Base-by-base conservation (phyloP, 2,329 filamentous ascomycete species). In the Capronia epimyces region DNA sequence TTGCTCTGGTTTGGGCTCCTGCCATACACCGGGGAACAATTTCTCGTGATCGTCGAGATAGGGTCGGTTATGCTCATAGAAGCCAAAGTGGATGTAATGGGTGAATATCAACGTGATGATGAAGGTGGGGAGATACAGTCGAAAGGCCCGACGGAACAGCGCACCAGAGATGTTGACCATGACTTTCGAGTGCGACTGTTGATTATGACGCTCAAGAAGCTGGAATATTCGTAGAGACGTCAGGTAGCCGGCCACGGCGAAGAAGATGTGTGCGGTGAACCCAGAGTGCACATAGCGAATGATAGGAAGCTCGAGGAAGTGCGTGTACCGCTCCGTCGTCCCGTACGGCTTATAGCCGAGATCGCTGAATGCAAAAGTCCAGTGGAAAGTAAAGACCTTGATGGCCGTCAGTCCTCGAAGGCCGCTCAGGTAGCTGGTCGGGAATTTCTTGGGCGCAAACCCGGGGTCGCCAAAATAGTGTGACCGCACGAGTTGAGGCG, bases 231-330 rank as follows among this genome's bases (percentile, higher is more conserved):
- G 50, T 16, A 54, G 39, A 15, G 71, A 71, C 31, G 73, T 64
- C 24, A 73, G 67, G 49, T 74, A 75, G 46, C 71, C 72, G 7
- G 70, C 72, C 20, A 75, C 67, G 32, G 73, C 67, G 56, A 75
- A 75, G 62, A 75, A 75, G 54, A 72, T 68, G 55, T 73, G 70
- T 13, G 54, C 49, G 13, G 54, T 53, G 42, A 57, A 57, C 18
- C 72, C 70, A 2, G 69, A 69, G 46, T 69, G 67, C 13, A 71
- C 50, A 56, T 71, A 62, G 46, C 71, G 68, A 13, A 73, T 45
- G 51, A 72, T 64, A 4, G 70, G 70, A 4, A 72, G 58, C 51
- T 71, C 68, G 9, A 53, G 42, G 21, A 51, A 48, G 27, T 54
- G 45, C 16, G 32, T 44, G 27, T 57, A 45, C 31, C 50, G 46